Evolutionary conservation across 1,284 basidiomycete species (phyloP), one percentile per base, ranked within the genome.

Genomic region (Dichomitus squalens): DNA sequence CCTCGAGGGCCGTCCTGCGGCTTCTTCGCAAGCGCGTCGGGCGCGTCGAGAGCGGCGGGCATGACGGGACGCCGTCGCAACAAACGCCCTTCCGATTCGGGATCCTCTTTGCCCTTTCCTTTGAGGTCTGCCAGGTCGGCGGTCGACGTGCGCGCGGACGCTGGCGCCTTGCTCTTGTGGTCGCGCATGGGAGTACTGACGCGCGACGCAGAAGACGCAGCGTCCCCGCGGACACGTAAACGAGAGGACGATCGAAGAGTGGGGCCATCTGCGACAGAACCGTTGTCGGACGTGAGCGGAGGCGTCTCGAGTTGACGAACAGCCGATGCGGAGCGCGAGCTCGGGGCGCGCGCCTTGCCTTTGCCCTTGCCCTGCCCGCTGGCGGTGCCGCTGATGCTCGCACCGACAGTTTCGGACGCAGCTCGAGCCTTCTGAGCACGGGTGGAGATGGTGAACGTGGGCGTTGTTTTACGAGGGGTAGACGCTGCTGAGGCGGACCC

Each of bases 361-460:
- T 60, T 52, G 59, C 39, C 63, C 54, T 57, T 55, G 46, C 29
- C 58, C 35, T 52, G 43, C 41, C 39, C 40, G 49, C 27, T 38
- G 8, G 51, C 61, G 52, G 61, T 66, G 39, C 58, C 53, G 46
- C 67, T 64, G 29, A 47, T 8, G 50, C 27, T 46, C 12, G 52
- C 60, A 50, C 62, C 64, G 41, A 61, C 52, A 38, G 68, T 66
- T 23, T 64, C 67, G 4, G 60, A 57, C 27, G 60, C 64, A 1
- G 65, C 68, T 27, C 64, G 61, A 27, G 76, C 76, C 66, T 82
- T 86, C 70, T 85, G 85, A 11, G 77, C 75, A 57, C 86, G 84
- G 38, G 85, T 83, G 25, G 83, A 77, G 53, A 86, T 86, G 38
- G 83, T 80, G 63, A 80, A 81, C 4, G 64, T 49, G n/a, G 68